Base-by-base conservation (phyloP, 148 eudicot genomes). In the Spergularia bocconei region DNA sequence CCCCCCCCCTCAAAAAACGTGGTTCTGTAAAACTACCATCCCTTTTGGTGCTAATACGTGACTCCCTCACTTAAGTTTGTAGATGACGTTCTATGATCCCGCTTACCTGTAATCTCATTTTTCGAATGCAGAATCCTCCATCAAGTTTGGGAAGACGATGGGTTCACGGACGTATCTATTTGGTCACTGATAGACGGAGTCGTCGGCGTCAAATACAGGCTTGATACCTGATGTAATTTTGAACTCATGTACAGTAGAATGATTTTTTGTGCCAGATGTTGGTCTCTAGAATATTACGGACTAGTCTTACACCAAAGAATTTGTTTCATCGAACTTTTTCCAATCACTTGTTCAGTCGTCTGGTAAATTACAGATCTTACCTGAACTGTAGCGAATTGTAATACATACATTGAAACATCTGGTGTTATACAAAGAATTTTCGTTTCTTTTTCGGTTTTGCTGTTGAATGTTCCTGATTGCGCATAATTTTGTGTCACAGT, bases 101-200 rank as follows among this genome's bases (percentile, higher is more conserved):
- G 4, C 20, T 15, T 20, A 62, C 62, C 2, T 62, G 13, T 61
- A 4, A n/a, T 55, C 41, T 29, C 10, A 25, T 4, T 13, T 69
- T 4, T 54, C 57, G 25, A 25, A 19, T 52, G 15, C 72, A 69
- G 72, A 69, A 53, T 52, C 53, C 60, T 53, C 41, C 54, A n/a
- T 79, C 93, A 63, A 86, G 84, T 69, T 82, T 83, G 13, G 90
- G 89, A 33, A 86, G 80, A 77, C 86, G 77, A 36, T 94, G 97
- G 98, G 93, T 94, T 82, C 82, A 92, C 87, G 97, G 97, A 14
- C 91, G 96, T 20, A 85, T 94, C 44, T 94, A 94, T 82, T 82
- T 94, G 71, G 83, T 88, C 70, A 81, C 87, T 73, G 81, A 81
- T 39, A 85, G 86, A 82, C 74, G 90, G 69, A 85, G 67, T 74